A percentile compares a stretch with the other conserved stretches of the same genome.
Evolutionary conservation across 2,329 filamentous ascomycete genomes (phyloP).

Genomic region (Talaromyces sp.): DNA sequence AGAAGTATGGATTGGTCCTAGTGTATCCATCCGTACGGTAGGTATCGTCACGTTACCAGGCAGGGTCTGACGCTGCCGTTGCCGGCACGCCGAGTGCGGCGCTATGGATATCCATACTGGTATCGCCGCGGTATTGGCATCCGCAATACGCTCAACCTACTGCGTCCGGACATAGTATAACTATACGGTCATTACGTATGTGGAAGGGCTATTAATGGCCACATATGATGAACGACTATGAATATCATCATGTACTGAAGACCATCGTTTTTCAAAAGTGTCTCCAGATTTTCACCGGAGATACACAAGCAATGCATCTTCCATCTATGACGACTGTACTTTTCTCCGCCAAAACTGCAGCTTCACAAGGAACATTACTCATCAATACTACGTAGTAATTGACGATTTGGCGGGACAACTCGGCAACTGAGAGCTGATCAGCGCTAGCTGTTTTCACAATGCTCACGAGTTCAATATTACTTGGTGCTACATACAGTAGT

Average conservation of each 20-base stretch:
- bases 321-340: background rate
- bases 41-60: background rate
- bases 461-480: background rate
- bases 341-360: background rate
- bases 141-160: background rate
- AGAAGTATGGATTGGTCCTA: background rate
- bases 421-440: background rate
- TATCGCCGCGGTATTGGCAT: background rate
- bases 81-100: constrained; percentile 12
- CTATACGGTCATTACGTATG: background rate
- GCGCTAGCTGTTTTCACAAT: background rate
- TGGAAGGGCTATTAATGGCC: background rate
- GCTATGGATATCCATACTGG: constrained; percentile 1
- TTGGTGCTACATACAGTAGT: too few relatives aligned
- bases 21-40: background rate
- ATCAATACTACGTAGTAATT: background rate
- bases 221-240: background rate
- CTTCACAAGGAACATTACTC: background rate
- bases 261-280: background rate
- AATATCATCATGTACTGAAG: background rate
- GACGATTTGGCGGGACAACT: background rate
- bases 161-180: background rate
- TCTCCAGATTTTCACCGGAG: too few relatives aligned
- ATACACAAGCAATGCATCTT: background rate
- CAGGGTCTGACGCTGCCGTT: background rate